Percentiles rank a stretch among this genome's conserved stretches.
Conservation (phyloP, 768 basidiomycete species). For the Saitozyma sp. region DNA sequence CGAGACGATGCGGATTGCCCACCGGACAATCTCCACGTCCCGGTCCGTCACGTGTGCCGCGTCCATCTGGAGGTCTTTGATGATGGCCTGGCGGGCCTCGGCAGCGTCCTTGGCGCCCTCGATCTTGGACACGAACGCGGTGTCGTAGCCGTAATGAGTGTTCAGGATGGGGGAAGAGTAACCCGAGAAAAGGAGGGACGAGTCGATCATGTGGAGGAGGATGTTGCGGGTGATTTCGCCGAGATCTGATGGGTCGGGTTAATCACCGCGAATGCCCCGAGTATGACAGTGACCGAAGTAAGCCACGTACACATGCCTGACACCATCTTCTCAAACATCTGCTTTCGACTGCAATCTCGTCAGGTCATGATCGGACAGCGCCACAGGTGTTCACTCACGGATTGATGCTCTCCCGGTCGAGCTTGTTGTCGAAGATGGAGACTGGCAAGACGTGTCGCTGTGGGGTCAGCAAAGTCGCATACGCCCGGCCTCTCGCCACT, state of each 20-base stretch:
- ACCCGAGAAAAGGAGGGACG: conserved; percentile 69
- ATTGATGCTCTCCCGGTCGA: conserved; percentile 93
- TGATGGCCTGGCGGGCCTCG: conserved; percentile 60
- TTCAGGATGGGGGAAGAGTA: conserved; percentile 72
- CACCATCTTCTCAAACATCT: conserved; percentile 97
- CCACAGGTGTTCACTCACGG: conserved; percentile 55
- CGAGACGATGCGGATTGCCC: conserved; percentile 75
- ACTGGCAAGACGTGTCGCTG: conserved; percentile 79
- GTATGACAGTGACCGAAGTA: not conserved
- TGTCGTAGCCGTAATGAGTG: conserved; percentile 90
- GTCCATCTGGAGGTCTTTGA: conserved; percentile 64
- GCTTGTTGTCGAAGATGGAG: conserved; percentile 84
- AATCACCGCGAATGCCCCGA: not conserved
- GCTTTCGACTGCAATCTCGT: conserved; percentile 58
- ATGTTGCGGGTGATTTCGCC: conserved; percentile 89
- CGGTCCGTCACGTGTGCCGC: conserved; percentile 58
- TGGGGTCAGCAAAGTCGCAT: not conserved
- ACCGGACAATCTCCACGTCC: conserved; percentile 70
- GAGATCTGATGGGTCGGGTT: conserved; percentile 58
- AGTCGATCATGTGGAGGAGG: conserved; percentile 70
- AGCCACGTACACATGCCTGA: conserved; percentile 77
- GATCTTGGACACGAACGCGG: conserved; percentile 82
- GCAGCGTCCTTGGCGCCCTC: conserved; percentile 65
- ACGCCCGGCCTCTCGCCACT: too few relatives aligned
- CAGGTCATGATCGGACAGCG: not conserved